Evolutionary conservation across 2,329 filamentous ascomycete species (phyloP).

Genomic region (Coleophoma crateriformis): DNA sequence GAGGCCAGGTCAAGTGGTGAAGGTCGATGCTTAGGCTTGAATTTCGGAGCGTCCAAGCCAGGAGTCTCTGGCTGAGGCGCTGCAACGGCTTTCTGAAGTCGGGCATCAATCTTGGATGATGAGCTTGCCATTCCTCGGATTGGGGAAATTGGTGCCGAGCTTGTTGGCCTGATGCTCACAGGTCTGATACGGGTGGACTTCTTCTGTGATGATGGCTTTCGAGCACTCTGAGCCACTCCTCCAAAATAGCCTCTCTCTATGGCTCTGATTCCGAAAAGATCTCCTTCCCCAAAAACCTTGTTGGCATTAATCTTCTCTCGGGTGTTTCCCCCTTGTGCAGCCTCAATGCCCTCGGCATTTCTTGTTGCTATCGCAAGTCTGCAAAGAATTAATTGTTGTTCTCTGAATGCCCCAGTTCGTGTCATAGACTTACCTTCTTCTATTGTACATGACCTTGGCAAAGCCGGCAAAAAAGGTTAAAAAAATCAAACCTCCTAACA

Average conservation of each 20-base stretch:
- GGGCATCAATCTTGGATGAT: neutral
- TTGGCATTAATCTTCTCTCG: constrained; percentile 12
- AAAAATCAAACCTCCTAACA: constrained; percentile 12
- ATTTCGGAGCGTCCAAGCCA: constrained; percentile 1
- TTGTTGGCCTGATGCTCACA: no score
- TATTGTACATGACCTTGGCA: constrained; percentile 15
- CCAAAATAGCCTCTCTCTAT: constrained; percentile 19
- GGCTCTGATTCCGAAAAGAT: constrained; percentile 19
- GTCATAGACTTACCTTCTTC: constrained; percentile 12
- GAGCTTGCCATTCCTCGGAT: constrained; percentile 10
- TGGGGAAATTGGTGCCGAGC: constrained; percentile 5
- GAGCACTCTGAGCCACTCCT: constrained; percentile 17
- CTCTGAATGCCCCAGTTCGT: neutral
- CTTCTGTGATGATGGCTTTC: constrained; percentile 14
- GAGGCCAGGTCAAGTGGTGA: constrained; percentile 13
- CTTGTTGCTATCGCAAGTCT: constrained; percentile 13
- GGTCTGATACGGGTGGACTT: constrained; percentile 1
- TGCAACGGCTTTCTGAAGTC: no score
- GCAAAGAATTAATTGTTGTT: neutral
- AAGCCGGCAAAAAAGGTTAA: constrained; percentile 15
- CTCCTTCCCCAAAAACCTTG: constrained; percentile 12
- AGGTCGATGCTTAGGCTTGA: constrained; percentile 5
- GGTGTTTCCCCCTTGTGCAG: constrained; percentile 7
- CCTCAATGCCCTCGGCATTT: constrained; percentile 12
- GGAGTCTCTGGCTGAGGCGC: neutral